These are phyloP conservation scores for Thuidium tamariscinum DNA, from an alignment of 225 moss, liverwort and hornwort genomes.

Conservation along the genomic window DNA sequence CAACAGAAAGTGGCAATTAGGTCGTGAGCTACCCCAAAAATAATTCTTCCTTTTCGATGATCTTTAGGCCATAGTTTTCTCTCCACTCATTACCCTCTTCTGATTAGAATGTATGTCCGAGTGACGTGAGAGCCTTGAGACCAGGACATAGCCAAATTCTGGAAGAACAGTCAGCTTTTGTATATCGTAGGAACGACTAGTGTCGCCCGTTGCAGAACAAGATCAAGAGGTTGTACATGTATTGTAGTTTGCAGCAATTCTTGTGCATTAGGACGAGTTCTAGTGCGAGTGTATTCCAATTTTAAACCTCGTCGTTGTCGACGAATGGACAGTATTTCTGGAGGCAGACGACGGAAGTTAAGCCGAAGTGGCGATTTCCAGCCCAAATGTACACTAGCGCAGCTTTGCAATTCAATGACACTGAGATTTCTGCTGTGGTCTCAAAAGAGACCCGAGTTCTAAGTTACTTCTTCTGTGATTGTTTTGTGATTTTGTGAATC, in stretches of 20 bases:
- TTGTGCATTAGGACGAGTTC: not conserved
- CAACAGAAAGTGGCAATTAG: not conserved
- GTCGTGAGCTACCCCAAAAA: not conserved
- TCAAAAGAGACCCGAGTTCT: not conserved
- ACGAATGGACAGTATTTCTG: not conserved
- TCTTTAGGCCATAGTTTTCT: not conserved
- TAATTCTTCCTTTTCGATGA: not conserved
- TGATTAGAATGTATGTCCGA: not conserved
- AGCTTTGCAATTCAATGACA: not conserved
- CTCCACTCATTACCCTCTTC: not conserved
- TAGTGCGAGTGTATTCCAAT: not conserved
- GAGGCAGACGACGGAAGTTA: not conserved
- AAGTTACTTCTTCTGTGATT: not conserved
- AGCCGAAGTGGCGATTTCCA: not conserved
- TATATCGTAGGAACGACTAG: not conserved
- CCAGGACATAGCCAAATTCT: not conserved
- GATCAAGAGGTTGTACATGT: not conserved
- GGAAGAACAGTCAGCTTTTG: not conserved
- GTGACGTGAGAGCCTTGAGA: not conserved
- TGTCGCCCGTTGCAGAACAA: not conserved
- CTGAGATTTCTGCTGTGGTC: not conserved
- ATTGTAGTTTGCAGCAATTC: too few species aligned
- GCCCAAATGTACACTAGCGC: not conserved
- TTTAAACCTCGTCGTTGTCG: not conserved
- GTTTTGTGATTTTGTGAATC: not conserved